These are phyloP conservation scores for Xylariales sp. DNA, from an alignment of 2,329 filamentous ascomycete species.

Conservation along the genomic window DNA sequence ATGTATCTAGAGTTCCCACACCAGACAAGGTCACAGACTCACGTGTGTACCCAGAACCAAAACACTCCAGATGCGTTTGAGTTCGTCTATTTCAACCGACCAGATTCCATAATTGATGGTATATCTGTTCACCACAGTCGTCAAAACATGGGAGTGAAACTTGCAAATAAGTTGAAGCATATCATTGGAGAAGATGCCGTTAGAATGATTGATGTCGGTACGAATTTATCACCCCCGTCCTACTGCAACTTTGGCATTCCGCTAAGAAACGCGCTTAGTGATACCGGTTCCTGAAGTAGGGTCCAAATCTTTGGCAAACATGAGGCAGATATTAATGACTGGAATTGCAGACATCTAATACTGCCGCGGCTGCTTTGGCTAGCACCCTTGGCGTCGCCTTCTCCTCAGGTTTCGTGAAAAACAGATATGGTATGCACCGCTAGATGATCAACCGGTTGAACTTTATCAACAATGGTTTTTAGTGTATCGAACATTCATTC, in stretches of 20 bases:
- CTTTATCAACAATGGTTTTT: conserved; percentile 50
- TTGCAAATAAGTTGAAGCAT: conserved; percentile 63
- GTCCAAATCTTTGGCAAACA: conserved; percentile 68
- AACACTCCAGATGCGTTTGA: conserved; percentile 77
- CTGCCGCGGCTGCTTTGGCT: conserved; percentile 66
- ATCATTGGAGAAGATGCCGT: conserved; percentile 60
- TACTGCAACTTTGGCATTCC: no score
- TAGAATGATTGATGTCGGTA: conserved; percentile 59
- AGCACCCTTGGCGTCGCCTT: conserved; percentile 66
- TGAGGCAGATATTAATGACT: background rate
- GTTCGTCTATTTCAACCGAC: conserved; percentile 81
- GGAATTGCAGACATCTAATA: conserved; percentile 59
- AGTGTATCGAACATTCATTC: conserved; percentile 75
- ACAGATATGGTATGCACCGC: no score
- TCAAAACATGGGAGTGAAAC: conserved; percentile 70
- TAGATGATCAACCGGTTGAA: background rate
- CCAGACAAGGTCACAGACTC: no score
- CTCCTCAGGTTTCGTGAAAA: conserved; percentile 46
- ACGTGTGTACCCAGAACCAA: no score
- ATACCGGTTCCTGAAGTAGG: conserved; percentile 66
- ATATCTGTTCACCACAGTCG: conserved; percentile 60
- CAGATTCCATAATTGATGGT: conserved; percentile 7
- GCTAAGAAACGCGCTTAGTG: no score
- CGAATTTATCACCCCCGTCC: background rate
- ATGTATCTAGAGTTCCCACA: no score